Base-by-base conservation (phyloP, 2,329 filamentous ascomycete genomes). In the Colletotrichum paranaense region DNA sequence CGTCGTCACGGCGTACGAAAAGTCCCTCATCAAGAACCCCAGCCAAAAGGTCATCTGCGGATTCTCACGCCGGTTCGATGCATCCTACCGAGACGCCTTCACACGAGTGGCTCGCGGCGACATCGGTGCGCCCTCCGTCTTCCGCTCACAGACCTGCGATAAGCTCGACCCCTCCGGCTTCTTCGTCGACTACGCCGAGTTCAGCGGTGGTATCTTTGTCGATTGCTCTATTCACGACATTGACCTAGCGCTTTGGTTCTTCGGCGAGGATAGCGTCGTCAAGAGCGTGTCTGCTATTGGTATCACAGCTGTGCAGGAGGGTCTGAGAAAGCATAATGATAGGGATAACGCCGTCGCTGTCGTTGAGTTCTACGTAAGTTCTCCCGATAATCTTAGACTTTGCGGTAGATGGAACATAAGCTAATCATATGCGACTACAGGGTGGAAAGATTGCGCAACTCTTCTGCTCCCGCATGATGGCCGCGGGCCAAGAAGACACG, bases 201-300 rank as follows among this genome's bases (percentile, higher is more conserved):
- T 89, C 81, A 88, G 85, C 1, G 92, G 92, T 30, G 91, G 91
- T 19, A 92, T 93, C 79, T 93, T 93, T 76, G 91, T 93, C 70
- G 92, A 93, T 83, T 92, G 90, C 82, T 90, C 89, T 62, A 90
- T 93, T 77, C 92, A 93, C 83, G 92, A 93, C 76, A 93, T 93
- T 8, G 80, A 82, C 63, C 77, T 82, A 35, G 77, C 80, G 0
- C 73, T 82, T 35, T 82, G 80, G 80, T 81, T 80, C 76, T 79
- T 82, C 49, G 79, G 78, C 55, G 77, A 81, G 46, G 78, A 82
- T 64, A 77, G 76, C 2, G 76, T 80, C 5, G 77, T 80, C 66
- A 81, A 81, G 75, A 79, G 76, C 52, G 78, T 80, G 4, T 75
- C 78, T 4, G 80, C 80, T 7, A 75, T 78, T 7, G 80, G 80